Conservation (phyloP, 2,329 filamentous ascomycete genomes). For the Aspergillus aculeatus region DNA sequence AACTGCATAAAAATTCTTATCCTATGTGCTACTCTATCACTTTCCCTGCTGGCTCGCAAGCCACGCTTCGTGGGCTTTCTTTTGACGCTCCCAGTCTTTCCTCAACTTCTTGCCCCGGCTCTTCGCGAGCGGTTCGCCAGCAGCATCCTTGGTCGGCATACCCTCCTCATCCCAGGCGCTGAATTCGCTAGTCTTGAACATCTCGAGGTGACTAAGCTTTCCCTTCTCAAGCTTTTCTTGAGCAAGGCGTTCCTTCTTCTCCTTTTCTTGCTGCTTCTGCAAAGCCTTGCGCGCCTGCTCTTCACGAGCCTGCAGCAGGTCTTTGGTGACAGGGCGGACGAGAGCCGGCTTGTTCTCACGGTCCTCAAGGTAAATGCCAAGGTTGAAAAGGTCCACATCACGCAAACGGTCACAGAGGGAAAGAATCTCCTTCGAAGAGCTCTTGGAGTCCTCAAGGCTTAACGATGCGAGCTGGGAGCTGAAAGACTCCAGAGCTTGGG, state of each 20-base stretch:
- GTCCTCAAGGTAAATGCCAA: constrained; percentile 87
- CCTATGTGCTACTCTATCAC: constrained; percentile 4
- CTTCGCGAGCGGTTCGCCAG: constrained; percentile 79
- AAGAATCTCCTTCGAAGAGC: constrained; percentile 69
- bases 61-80: constrained; percentile 55
- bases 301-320: constrained; percentile 55
- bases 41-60: constrained; percentile 15
- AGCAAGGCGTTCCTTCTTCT: constrained; percentile 45
- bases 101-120: constrained; percentile 74
- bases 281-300: constrained; percentile 52
- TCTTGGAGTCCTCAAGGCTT: constrained; percentile 43
- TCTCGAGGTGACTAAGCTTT: constrained; percentile 27
- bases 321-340: constrained; percentile 64
- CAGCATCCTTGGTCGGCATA: constrained; percentile 71
- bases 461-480: constrained; percentile 38
- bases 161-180: constrained; percentile 81
- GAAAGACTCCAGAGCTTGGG: constrained; percentile 47
- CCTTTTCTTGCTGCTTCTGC: constrained; percentile 50
- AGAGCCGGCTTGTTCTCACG: constrained; percentile 65
- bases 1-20: neutral
- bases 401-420: constrained; percentile 76
- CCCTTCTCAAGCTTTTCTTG: constrained; percentile 55
- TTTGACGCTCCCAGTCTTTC: constrained; percentile 90
- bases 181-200: constrained; percentile 63
- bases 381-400: constrained; percentile 74